Evolutionary conservation across 2,329 filamentous ascomycete genomes (phyloP).

Genomic region (Polychaeton citri): DNA sequence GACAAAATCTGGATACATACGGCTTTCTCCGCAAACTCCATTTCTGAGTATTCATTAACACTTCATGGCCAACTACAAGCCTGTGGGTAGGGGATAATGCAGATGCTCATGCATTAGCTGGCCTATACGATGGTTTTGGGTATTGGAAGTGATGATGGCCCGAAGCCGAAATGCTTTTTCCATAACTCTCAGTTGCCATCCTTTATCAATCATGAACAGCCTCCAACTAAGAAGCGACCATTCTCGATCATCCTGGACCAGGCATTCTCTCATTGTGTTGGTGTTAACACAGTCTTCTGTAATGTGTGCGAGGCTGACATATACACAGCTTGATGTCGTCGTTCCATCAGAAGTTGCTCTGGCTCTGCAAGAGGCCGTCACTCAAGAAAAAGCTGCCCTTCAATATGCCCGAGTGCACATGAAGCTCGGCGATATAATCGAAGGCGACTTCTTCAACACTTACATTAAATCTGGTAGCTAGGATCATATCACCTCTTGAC

Average conservation of each 20-base stretch:
- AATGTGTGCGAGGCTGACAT: background rate
- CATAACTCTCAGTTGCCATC: conserved; percentile 52
- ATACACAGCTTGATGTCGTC: conserved; percentile 51
- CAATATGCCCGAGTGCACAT: conserved; percentile 59
- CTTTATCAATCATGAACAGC: conserved; percentile 57
- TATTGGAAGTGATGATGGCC: conserved; percentile 5
- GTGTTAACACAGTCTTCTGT: background rate
- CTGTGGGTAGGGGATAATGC: no score
- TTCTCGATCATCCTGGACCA: conserved; percentile 56
- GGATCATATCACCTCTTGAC: conserved; percentile 1
- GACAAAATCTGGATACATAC: no score
- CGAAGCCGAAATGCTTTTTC: conserved; percentile 53
- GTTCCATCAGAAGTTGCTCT: conserved; percentile 35
- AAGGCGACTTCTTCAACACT: conserved; percentile 64
- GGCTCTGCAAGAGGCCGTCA: conserved; percentile 5
- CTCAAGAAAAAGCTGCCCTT: conserved; percentile 16
- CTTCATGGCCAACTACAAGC: no score
- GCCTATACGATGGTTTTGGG: conserved; percentile 2
- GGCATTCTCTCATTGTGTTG: conserved; percentile 53
- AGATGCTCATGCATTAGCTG: no score
- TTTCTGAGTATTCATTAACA: no score
- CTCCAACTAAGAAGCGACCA: conserved; percentile 60
- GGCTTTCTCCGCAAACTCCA: no score
- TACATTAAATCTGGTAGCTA: conserved; percentile 65
- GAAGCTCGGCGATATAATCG: conserved; percentile 57